Evolutionary conservation across 768 basidiomycete species (phyloP).

Genomic region (Trametes elegans): DNA sequence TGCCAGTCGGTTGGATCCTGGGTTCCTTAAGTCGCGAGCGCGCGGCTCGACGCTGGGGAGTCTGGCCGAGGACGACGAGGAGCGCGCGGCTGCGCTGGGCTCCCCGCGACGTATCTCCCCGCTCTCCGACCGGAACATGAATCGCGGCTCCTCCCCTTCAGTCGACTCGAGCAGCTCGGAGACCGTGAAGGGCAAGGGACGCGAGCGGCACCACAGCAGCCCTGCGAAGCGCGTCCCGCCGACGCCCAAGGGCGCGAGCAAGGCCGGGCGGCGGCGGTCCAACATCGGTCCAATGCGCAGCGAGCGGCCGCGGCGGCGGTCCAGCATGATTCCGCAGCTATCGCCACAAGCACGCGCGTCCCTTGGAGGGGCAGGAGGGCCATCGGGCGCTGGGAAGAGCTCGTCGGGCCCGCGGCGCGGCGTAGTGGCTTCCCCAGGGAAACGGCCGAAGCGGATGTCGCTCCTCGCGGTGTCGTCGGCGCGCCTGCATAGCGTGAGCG

Average conservation of each 20-base stretch:
- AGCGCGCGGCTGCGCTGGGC: slow-evolving; percentile 23
- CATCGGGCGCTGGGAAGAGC: slow-evolving; percentile 17
- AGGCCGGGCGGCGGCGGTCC: slow-evolving; percentile 57
- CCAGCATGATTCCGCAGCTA: slow-evolving; percentile 77
- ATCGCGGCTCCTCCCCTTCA: slow-evolving; percentile 39
- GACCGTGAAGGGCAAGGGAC: slow-evolving; percentile 30
- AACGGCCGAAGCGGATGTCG: slow-evolving; percentile 58
- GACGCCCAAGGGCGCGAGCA: slow-evolving; percentile 39
- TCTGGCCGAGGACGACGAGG: slow-evolving; percentile 73
- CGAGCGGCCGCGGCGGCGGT: slow-evolving; percentile 72
- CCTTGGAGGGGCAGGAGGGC: slow-evolving; percentile 27
- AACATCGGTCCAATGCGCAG: slow-evolving; percentile 73
- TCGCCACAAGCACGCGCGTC: slow-evolving; percentile 44
- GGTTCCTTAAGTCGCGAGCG: slow-evolving; percentile 57
- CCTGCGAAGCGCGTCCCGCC: slow-evolving; percentile 52
- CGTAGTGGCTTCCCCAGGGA: slow-evolving; percentile 49
- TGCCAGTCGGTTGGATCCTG: slow-evolving; percentile 65
- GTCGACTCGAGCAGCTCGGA: slow-evolving; percentile 29
- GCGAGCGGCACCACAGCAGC: slow-evolving; percentile 37
- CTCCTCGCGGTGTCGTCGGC: slow-evolving; percentile 38
- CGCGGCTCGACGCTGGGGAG: slow-evolving; percentile 53
- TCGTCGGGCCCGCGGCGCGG: slow-evolving; percentile 38
- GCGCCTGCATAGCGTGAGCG: slow-evolving; percentile 27
- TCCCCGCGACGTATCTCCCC: slow-evolving; percentile 37
- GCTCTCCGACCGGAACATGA: slow-evolving; percentile 68